These are phyloP conservation scores for Epichloe brachyelytri DNA, from an alignment of 2,329 filamentous ascomycete species.

Conservation along the genomic window DNA sequence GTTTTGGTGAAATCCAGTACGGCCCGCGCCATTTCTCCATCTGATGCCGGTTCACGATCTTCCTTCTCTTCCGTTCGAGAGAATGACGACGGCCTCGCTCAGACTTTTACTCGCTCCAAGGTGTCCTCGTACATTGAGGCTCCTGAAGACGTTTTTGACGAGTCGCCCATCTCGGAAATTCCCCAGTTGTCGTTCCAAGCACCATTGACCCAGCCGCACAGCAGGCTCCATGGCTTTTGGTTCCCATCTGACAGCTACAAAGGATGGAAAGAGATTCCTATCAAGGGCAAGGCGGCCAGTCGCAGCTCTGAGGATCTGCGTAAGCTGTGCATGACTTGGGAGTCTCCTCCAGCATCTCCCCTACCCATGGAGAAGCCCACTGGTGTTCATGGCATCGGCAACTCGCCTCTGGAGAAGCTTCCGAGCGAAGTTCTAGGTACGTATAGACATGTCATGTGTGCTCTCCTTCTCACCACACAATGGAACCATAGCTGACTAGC, in stretches of 20 bases:
- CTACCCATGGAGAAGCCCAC: constrained; percentile 18
- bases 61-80: constrained; percentile 52
- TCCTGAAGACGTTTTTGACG: constrained; percentile 39
- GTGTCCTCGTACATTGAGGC: constrained; percentile 42
- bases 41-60: constrained; percentile 31
- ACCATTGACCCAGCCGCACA: constrained; percentile 41
- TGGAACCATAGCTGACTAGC: constrained; percentile 2
- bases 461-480: not conserved
- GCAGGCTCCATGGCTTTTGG: constrained; percentile 45
- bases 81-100: constrained; percentile 43
- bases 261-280: constrained; percentile 50
- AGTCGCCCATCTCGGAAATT: constrained; percentile 30
- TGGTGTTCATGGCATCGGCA: constrained; percentile 27
- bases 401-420: constrained; percentile 50
- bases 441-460: constrained; percentile 14
- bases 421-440: constrained; percentile 60
- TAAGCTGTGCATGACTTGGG: constrained; percentile 42
- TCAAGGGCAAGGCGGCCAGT: constrained; percentile 46
- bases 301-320: constrained; percentile 49
- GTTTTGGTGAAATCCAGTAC: constrained; percentile 24
- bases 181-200: constrained; percentile 34
- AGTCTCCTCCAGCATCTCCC: constrained; percentile 23
- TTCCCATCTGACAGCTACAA: constrained; percentile 44
- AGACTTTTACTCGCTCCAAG: constrained; percentile 51
- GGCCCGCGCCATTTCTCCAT: constrained; percentile 24